Evolutionary conservation across 2,329 filamentous ascomycete genomes (phyloP).

Genomic region (Phialophora expanda): DNA sequence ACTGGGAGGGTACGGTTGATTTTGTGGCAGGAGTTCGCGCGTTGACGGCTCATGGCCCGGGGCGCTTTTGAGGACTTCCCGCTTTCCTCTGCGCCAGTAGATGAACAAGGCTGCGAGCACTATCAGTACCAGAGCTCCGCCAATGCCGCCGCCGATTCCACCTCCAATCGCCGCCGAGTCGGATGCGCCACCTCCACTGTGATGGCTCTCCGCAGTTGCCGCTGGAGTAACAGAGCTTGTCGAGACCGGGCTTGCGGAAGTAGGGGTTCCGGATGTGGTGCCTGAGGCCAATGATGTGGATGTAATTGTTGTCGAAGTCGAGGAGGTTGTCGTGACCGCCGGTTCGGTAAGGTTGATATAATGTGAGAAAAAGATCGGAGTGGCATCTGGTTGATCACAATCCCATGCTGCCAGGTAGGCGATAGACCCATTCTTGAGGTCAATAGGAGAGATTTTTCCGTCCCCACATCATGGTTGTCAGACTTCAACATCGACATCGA

Average conservation of each 20-base stretch:
- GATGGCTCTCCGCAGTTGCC: neutral
- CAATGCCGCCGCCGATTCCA: conserved; percentile 5
- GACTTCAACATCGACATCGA: neutral
- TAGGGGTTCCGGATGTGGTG: neutral
- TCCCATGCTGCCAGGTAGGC: conserved; percentile 7
- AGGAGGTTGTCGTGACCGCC: neutral
- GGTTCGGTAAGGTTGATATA: conserved; percentile 9
- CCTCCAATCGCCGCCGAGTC: neutral
- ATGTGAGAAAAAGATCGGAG: conserved; percentile 3
- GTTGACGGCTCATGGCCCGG: neutral
- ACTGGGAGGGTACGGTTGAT: neutral
- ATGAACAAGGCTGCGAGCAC: neutral
- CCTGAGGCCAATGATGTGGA: neutral
- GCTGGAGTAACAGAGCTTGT: neutral
- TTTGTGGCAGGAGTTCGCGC: neutral
- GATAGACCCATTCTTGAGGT: conserved; percentile 7
- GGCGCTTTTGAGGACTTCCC: neutral
- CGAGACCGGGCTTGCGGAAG: neutral
- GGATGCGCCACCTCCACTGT: neutral
- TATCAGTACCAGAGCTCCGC: conserved; percentile 4
- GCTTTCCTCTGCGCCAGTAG: conserved; percentile 2
- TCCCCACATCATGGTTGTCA: neutral
- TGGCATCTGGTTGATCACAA: conserved; percentile 1
- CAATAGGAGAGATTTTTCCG: neutral
- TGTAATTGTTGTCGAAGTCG: neutral